These are phyloP conservation scores for Candolleomyces eurysporus DNA, from an alignment of 768 basidiomycete genomes.

Conservation along the genomic window DNA sequence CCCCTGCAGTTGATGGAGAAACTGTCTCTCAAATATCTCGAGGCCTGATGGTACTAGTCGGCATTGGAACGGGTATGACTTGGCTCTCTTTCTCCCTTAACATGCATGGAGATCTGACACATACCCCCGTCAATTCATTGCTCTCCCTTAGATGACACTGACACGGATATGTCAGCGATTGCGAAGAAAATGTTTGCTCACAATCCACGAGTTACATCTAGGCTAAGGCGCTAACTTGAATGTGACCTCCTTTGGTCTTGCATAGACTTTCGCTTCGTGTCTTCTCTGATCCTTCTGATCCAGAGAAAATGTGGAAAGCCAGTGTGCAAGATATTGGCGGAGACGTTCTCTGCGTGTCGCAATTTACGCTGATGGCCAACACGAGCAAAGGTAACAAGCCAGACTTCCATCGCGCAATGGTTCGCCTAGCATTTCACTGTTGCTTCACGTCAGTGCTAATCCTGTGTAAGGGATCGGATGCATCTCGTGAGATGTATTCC, in stretches of 20 bases:
- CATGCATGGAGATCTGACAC: conserved; percentile 6
- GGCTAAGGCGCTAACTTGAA: neutral
- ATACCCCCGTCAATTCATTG: neutral
- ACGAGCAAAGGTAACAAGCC: conserved; percentile 87
- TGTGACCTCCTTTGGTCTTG: conserved; percentile 7
- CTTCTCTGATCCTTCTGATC: conserved; percentile 58
- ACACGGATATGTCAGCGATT: conserved; percentile 66
- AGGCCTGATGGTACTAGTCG: conserved; percentile 89
- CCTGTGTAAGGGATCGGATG: conserved; percentile 53
- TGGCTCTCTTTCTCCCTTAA: neutral
- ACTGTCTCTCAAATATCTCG: conserved; percentile 78
- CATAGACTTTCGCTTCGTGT: conserved; percentile 68
- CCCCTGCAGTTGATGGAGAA: conserved; percentile 67
- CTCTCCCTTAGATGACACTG: conserved; percentile 65
- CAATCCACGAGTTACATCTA: too few species aligned
- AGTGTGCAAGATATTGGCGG: conserved; percentile 87
- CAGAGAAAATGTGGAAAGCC: conserved; percentile 78
- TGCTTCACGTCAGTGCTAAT: neutral
- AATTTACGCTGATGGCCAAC: conserved; percentile 88
- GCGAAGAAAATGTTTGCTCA: conserved; percentile 76
- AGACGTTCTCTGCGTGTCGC: conserved; percentile 91
- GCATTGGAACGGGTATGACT: conserved; percentile 73
- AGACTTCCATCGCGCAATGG: conserved; percentile 94
- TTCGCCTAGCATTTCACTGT: conserved; percentile 28
- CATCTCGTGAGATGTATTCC: conserved; percentile 67